phyloP scores from a whole-genome alignment of 768 basidiomycete species.

The Crassisporium funariophilum region DNA sequence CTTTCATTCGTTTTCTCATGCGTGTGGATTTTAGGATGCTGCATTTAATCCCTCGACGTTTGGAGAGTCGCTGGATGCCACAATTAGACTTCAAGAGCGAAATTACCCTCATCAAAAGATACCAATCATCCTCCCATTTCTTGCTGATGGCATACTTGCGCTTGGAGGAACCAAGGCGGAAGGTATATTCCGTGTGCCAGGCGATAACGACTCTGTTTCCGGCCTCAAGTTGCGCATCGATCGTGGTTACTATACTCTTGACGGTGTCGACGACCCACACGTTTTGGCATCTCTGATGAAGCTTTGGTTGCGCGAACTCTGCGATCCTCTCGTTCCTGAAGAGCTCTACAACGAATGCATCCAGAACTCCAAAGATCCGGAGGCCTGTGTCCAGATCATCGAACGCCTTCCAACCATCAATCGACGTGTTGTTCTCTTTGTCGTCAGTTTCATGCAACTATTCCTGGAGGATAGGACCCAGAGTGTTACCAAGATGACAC shows the following conservation, averaged over 20 bases:
- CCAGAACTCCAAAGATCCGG: slow-evolving; percentile 61
- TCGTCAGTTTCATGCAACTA: slow-evolving; percentile 88
- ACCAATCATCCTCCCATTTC: slow-evolving; percentile 92
- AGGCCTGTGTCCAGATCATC: slow-evolving; percentile 74
- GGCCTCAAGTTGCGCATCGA: slow-evolving; percentile 90
- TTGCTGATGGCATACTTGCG: slow-evolving; percentile 88
- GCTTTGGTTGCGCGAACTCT: slow-evolving; percentile 90
- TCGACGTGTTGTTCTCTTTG: slow-evolving; percentile 82
- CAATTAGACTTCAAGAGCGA: slow-evolving; percentile 81
- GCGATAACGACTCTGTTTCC: slow-evolving; percentile 86
- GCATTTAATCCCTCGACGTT: slow-evolving; percentile 96
- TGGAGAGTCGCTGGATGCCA: slow-evolving; percentile 84
- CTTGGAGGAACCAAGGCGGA: slow-evolving; percentile 83
- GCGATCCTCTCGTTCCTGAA: slow-evolving; percentile 89
- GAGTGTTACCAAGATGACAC: slow-evolving; percentile 83
- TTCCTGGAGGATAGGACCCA: slow-evolving; percentile 82
- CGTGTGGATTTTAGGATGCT: slow-evolving; percentile 80
- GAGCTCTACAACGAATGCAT: slow-evolving; percentile 93
- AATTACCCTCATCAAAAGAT: slow-evolving; percentile 85
- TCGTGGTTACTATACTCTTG: slow-evolving; percentile 86
- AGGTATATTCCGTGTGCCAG: slow-evolving; percentile 92
- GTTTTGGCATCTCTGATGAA: slow-evolving; percentile 90
- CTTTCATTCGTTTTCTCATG: too few relatives aligned
- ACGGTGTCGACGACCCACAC: slow-evolving; percentile 88
- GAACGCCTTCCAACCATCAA: slow-evolving; percentile 83